phyloP scores from a whole-genome alignment of 805 yeast genomes.

The Zygoascus biomembranicola region DNA sequence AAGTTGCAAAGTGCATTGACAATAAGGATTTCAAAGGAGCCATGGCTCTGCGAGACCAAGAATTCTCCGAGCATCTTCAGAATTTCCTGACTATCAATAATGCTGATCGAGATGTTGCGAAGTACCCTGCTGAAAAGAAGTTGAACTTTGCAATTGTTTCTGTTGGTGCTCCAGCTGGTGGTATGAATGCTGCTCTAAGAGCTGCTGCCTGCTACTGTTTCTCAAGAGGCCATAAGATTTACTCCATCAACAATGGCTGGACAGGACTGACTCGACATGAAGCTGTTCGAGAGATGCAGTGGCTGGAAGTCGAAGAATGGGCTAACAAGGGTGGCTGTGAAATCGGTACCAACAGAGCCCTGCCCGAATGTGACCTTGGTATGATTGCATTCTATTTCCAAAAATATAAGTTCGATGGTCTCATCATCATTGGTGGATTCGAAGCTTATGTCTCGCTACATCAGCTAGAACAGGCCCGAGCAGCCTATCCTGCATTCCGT shows the following conservation, averaged over 20 bases:
- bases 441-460: conserved; percentile 88
- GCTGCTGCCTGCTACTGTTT: conserved; percentile 87
- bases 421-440: conserved; percentile 89
- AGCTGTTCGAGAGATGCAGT: conserved; percentile 60
- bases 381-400: conserved; percentile 89
- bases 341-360: conserved; percentile 87
- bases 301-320: conserved; percentile 90
- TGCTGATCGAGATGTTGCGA: conserved; percentile 54
- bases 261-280: conserved; percentile 87
- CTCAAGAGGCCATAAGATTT: conserved; percentile 84
- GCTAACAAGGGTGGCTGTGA: conserved; percentile 89
- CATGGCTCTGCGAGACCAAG: conserved; percentile 77
- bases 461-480: conserved; percentile 70
- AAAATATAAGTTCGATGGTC: conserved; percentile 78
- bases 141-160: conserved; percentile 77
- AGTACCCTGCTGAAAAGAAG: conserved; percentile 51
- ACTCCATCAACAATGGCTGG: conserved; percentile 89
- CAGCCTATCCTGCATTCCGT: conserved; percentile 78
- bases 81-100: conserved; percentile 66
- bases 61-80: conserved; percentile 69
- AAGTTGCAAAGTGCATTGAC: conserved; percentile 85
- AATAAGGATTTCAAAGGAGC: conserved; percentile 77
- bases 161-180: conserved; percentile 97
- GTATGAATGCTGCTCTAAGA: conserved; percentile 84
- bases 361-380: conserved; percentile 81